Percentiles rank a stretch among this genome's conserved stretches.
Conservation (phyloP, 176 grass and related monocot genomes). For the Oryza meridionalis region DNA sequence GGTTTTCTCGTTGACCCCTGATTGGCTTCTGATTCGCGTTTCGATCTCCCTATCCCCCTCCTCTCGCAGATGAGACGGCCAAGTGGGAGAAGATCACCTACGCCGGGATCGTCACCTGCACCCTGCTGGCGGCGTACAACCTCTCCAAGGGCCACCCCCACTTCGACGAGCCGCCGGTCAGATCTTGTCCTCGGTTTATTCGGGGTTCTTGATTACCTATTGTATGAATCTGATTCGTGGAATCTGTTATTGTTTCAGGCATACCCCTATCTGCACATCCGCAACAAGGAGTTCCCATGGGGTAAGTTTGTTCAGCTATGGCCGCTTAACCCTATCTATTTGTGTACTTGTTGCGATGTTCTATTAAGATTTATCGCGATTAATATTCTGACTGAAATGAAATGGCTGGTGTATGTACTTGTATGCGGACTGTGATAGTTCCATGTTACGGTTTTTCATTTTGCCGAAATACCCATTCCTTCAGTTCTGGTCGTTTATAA, state of each 20-base stretch:
- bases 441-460: background rate
- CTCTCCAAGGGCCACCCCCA: conserved; percentile 92
- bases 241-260: conserved; percentile 48
- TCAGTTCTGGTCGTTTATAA: background rate
- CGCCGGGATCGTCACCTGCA: conserved; percentile 67
- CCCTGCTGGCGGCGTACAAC: conserved; percentile 57
- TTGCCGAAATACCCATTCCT: background rate
- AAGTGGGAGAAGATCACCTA: conserved; percentile 99
- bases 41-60: background rate
- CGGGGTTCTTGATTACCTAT: background rate
- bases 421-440: background rate
- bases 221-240: background rate
- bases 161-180: conserved; percentile 66
- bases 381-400: background rate
- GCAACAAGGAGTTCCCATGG: conserved; percentile 96
- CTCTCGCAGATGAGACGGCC: conserved; percentile 70
- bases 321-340: background rate
- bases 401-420: background rate
- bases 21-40: conserved; percentile 16
- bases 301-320: conserved; percentile 44
- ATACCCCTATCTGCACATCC: conserved; percentile 75
- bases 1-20: background rate
- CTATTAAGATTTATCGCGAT: background rate
- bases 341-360: background rate
- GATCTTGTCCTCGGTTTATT: conserved; percentile 11